These are phyloP conservation scores for Arabidopsis hybrid DNA, from an alignment of 441 rosid species.

Conservation along the genomic window DNA sequence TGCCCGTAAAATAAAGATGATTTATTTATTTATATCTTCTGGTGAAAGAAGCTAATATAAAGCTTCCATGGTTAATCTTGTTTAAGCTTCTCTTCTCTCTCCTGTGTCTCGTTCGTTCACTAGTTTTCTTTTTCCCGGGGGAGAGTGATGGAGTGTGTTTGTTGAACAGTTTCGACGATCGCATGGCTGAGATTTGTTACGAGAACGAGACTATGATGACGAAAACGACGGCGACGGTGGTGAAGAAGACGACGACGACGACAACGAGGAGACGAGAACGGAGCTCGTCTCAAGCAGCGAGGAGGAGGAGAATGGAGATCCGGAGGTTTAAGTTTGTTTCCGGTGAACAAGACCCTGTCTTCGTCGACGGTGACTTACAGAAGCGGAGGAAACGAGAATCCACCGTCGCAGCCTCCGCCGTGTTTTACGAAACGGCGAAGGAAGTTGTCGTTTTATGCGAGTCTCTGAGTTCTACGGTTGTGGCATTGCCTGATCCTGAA, in stretches of 20 bases:
- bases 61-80: conserved; percentile 38
- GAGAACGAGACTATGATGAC: conserved; percentile 49
- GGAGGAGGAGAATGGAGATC: conserved; percentile 81
- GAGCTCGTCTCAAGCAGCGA: conserved; percentile 56
- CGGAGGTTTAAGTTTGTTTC: conserved; percentile 56
- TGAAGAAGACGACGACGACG: conserved; percentile 27
- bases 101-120: conserved; percentile 3
- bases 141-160: conserved; percentile 43
- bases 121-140: conserved; percentile 8
- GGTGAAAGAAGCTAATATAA: conserved; percentile 25
- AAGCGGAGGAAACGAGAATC: conserved; percentile 21
- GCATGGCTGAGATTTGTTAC: conserved; percentile 69
- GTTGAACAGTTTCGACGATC: conserved; percentile 16
- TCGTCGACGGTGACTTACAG: conserved; percentile 29
- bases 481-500: conserved; percentile 38
- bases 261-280: conserved; percentile 41
- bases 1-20: conserved; percentile 47
- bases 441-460: conserved; percentile 38
- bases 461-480: conserved; percentile 39
- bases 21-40: neutral
- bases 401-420: conserved; percentile 15
- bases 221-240: conserved; percentile 45
- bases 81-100: conserved; percentile 38
- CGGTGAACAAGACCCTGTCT: conserved; percentile 37
- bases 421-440: conserved; percentile 23